These are phyloP conservation scores for Aristolochia californica DNA, from an alignment of 164 flowering plant species.

Conservation along the genomic window DNA sequence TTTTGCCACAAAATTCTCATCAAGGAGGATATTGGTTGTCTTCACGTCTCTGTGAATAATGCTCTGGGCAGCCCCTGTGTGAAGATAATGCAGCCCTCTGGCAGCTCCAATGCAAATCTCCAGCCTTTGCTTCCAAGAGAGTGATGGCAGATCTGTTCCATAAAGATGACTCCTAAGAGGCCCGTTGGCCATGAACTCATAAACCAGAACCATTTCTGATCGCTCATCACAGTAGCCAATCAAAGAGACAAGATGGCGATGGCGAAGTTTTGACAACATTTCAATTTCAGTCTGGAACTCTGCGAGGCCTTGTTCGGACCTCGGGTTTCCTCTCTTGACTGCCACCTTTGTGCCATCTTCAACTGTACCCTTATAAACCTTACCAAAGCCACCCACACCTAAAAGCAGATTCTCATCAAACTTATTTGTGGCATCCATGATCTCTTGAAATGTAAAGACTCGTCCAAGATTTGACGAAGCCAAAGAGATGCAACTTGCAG, in stretches of 20 bases:
- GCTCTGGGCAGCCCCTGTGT: slow-evolving; percentile 86
- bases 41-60: slow-evolving; percentile 92
- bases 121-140: slow-evolving; percentile 86
- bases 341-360: slow-evolving; percentile 80
- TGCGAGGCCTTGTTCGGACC: slow-evolving; percentile 89
- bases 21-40: slow-evolving; percentile 85
- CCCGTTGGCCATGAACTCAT: slow-evolving; percentile 95
- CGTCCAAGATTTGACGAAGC: slow-evolving; percentile 62
- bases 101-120: slow-evolving; percentile 96
- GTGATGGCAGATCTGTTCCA: slow-evolving; percentile 69
- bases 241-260: slow-evolving; percentile 92
- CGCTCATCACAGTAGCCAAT: slow-evolving; percentile 90
- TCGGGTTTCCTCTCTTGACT: slow-evolving; percentile 84
- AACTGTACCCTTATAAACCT: slow-evolving; percentile 78
- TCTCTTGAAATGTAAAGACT: slow-evolving; percentile 67
- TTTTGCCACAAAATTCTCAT: slow-evolving; percentile 81
- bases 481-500: slow-evolving; percentile 80
- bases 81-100: slow-evolving; percentile 91
- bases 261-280: slow-evolving; percentile 91
- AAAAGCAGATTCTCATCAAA: slow-evolving; percentile 74
- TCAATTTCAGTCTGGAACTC: slow-evolving; percentile 91
- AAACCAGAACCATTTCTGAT: slow-evolving; percentile 87
- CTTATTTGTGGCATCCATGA: slow-evolving; percentile 78
- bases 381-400: slow-evolving; percentile 98
- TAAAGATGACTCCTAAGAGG: slow-evolving; percentile 88